Base-by-base conservation (phyloP, 139 green algal genomes). In the Picochlorum costavermella region DNA sequence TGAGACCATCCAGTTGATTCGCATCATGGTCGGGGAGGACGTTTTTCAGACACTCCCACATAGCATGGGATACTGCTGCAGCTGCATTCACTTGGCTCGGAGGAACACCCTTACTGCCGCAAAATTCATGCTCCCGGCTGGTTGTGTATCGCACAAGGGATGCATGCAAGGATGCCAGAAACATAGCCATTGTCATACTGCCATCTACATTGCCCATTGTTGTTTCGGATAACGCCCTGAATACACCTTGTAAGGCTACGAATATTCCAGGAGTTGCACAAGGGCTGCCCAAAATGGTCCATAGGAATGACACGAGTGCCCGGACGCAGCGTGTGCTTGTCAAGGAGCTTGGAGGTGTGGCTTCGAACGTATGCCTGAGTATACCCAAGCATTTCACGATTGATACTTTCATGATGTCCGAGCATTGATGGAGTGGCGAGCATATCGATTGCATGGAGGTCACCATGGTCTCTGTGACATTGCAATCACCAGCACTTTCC, bases 391-490 rank as follows among this genome's bases (percentile, higher is more conserved):
- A 53, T 9, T 53, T 53, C n/a, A 28, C 12, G 17, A 53, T 53
- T 53, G 33, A 40, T 40, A 40, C 8, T 40, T 40, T 40, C 33
- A 40, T 40, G 11, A 9, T 40, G 33, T 40, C 33, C 11, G 33
- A 40, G 11, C 8, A 12, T 12, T 2, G 3, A 40, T 40, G 8
- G 33, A 40, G 33, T 40, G 33, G 33, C 33, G 33, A 40, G 33
- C 33, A 40, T 40, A 40, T 40, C 33, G 33, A 40, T 2, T 53
- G 46, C 16, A 53, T 28, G 16, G 46, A 20, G 6, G 16, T 53
- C 8, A 53, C 46, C 46, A 53, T 53, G 46, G 46, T 28, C n/a
- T 53, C 46, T 20, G 46, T 53, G 46, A 53, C 46, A 53, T 53
- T 53, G 46, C 46, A 53, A 28, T 53, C 46, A 14, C 6, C 17